Evolutionary conservation across 2,329 filamentous ascomycete genomes (phyloP).

Genomic region (Colletotrichum incanum): DNA sequence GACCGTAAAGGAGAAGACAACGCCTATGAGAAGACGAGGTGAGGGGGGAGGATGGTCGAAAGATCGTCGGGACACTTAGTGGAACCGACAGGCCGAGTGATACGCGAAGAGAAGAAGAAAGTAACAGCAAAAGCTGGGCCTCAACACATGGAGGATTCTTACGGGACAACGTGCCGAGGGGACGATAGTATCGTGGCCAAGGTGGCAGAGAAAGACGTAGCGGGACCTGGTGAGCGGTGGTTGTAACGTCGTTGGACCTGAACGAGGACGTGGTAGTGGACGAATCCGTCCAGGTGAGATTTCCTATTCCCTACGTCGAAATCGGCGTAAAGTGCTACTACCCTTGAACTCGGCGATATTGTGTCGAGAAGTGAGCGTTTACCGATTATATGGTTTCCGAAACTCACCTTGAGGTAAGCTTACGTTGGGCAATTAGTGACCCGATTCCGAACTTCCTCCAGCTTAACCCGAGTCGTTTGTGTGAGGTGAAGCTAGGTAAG

Average conservation of each 20-base stretch:
- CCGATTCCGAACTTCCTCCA: not conserved
- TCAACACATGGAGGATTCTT: not conserved
- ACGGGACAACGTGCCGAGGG: not conserved
- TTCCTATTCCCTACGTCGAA: not conserved
- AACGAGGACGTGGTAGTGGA: not conserved
- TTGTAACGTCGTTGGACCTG: not conserved
- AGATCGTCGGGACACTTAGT: constrained; percentile 21
- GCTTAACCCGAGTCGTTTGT: not conserved
- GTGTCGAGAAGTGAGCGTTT: not conserved
- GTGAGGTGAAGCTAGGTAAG: not conserved
- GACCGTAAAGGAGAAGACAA: constrained; percentile 20
- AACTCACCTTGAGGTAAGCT: not conserved
- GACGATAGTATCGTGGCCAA: not conserved
- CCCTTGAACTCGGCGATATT: not conserved
- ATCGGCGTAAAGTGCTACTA: not conserved
- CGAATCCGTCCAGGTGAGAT: not conserved
- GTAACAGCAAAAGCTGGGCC: not conserved
- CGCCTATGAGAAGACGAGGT: constrained; percentile 14
- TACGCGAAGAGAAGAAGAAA: constrained; percentile 11
- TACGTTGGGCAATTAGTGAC: not conserved
- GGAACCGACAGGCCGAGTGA: not conserved
- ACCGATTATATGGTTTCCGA: not conserved
- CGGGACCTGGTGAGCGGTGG: not conserved
- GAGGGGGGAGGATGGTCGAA: constrained; percentile 1
- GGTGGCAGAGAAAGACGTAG: not conserved